Evolutionary conservation across 2,329 filamentous ascomycete species (phyloP).

Genomic region (Fusarium coffeatum): DNA sequence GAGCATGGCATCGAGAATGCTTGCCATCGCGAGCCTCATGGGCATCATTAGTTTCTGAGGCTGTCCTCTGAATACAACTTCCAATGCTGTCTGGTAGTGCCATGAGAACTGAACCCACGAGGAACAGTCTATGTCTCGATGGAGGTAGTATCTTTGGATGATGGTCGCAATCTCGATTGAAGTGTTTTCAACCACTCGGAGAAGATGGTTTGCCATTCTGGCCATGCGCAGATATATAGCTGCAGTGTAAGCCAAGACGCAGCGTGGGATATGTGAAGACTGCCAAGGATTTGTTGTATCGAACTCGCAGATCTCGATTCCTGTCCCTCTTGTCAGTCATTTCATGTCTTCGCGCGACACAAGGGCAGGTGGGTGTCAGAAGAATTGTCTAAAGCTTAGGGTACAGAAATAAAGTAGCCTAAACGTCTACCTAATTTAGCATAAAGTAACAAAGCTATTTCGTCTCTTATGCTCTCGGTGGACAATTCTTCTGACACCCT

Average conservation of each 20-base stretch:
- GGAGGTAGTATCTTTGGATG: slow-evolving; percentile 28
- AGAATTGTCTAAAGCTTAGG: too few species aligned
- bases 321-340: slow-evolving; percentile 33
- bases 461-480: too few species aligned
- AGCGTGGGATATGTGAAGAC: slow-evolving; percentile 49
- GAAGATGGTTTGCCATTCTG: slow-evolving; percentile 45
- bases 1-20: slow-evolving; percentile 46
- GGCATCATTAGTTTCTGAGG: slow-evolving; percentile 46
- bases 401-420: too few species aligned
- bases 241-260: slow-evolving; percentile 49
- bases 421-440: too few species aligned
- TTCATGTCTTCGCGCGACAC: neutral
- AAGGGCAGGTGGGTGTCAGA: neutral
- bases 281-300: slow-evolving; percentile 42
- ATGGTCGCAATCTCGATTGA: slow-evolving; percentile 39
- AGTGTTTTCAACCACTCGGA: slow-evolving; percentile 46
- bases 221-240: slow-evolving; percentile 48
- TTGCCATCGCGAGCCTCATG: slow-evolving; percentile 50
- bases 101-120: slow-evolving; percentile 40
- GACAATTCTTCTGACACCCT: too few species aligned
- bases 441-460: too few species aligned
- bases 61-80: slow-evolving; percentile 44
- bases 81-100: slow-evolving; percentile 48
- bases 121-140: slow-evolving; percentile 30
- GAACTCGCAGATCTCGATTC: slow-evolving; percentile 47